Conservation (phyloP, 305 asterid species). For the Rubia balearica region DNA sequence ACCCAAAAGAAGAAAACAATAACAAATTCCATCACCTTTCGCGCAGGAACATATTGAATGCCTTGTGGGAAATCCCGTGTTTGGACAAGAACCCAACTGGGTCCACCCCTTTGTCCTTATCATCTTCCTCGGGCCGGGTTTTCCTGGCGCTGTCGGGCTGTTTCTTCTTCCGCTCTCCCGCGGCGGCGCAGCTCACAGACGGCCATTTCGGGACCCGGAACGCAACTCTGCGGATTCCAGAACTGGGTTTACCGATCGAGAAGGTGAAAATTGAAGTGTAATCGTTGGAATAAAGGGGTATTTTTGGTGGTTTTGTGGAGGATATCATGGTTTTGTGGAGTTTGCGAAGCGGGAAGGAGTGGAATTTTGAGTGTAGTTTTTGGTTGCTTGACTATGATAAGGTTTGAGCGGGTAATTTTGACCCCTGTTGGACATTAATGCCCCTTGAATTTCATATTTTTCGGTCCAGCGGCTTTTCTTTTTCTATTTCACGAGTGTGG, state of each 20-base stretch:
- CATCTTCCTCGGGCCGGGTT: constrained; percentile 28
- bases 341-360: constrained; percentile 5
- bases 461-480: neutral
- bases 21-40: constrained; percentile 47
- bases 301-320: constrained; percentile 10
- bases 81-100: constrained; percentile 81
- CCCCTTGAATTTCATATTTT: neutral
- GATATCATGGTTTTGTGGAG: constrained; percentile 4
- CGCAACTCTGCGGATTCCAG: neutral
- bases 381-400: constrained; percentile 6
- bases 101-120: constrained; percentile 43
- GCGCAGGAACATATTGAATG: constrained; percentile 74
- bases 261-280: constrained; percentile 15
- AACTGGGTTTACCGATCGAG: constrained; percentile 1
- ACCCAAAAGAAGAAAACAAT: neutral
- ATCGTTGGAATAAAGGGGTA: constrained; percentile 14
- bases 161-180: constrained; percentile 29
- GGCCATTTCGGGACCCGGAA: constrained; percentile 21
- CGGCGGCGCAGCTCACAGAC: constrained; percentile 46
- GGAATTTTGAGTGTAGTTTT: neutral
- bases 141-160: constrained; percentile 29
- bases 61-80: constrained; percentile 61
- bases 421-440: neutral
- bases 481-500: no score
- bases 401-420: neutral